phyloP scores from a whole-genome alignment of 495 filamentous ascomycete genomes.

The Penicilliopsis zonata region DNA sequence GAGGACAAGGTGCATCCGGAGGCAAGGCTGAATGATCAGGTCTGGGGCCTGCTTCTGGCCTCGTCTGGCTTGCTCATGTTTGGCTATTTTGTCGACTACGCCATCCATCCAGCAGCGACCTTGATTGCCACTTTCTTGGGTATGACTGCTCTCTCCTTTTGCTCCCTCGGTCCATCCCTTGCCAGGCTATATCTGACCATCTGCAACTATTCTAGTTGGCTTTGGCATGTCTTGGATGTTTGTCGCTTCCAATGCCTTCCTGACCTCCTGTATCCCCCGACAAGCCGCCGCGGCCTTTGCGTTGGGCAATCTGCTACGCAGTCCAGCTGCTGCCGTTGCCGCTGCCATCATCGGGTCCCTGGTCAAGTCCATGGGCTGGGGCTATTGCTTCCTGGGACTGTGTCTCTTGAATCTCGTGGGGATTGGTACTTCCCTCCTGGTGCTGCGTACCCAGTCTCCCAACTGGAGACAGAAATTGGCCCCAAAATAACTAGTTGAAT shows the following conservation, averaged over 20 bases:
- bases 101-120: constrained; percentile 10
- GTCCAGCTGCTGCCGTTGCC: constrained; percentile 16
- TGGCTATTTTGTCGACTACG: constrained; percentile 16
- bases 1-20: constrained; percentile 10
- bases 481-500: too few species aligned
- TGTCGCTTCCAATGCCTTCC: constrained; percentile 15
- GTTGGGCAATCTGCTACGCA: constrained; percentile 15
- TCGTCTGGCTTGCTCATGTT: constrained; percentile 15
- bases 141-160: constrained; percentile 1
- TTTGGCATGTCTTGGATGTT: constrained; percentile 18
- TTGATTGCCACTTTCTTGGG: constrained; percentile 9
- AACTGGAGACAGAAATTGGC: constrained; percentile 2
- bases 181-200: background rate
- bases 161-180: background rate
- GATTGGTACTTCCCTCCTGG: constrained; percentile 3
- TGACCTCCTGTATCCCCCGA: constrained; percentile 14
- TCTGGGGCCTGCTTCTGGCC: constrained; percentile 13
- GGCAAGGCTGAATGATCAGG: constrained; percentile 12
- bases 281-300: constrained; percentile 17
- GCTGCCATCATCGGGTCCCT: constrained; percentile 14
- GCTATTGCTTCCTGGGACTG: constrained; percentile 19
- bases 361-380: constrained; percentile 11
- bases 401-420: constrained; percentile 10
- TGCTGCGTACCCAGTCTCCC: constrained; percentile 4
- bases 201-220: constrained; percentile 3